Evolutionary conservation across 2,329 filamentous ascomycete species (phyloP).

Genomic region (Aspergillus spinulosporus): DNA sequence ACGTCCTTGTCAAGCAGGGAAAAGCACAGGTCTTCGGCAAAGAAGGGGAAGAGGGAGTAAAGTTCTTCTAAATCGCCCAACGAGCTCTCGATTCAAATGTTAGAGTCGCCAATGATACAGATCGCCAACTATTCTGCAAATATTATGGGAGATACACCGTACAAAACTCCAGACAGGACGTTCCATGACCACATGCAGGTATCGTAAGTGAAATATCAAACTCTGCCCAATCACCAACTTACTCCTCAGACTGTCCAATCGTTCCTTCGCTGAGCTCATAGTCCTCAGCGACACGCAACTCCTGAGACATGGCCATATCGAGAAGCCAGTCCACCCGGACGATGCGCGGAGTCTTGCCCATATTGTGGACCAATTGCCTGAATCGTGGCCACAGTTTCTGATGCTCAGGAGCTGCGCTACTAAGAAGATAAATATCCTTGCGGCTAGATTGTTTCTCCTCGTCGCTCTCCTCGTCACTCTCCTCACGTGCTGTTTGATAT

Average conservation of each 20-base stretch:
- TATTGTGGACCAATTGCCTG: slow-evolving; percentile 71
- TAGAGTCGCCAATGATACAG: neutral
- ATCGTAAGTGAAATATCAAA: slow-evolving; percentile 11
- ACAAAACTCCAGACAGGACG: slow-evolving; percentile 13
- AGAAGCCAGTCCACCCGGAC: slow-evolving; percentile 88
- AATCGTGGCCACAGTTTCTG: slow-evolving; percentile 77
- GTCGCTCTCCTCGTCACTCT: slow-evolving; percentile 38
- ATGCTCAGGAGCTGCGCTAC: slow-evolving; percentile 66
- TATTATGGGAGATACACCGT: slow-evolving; percentile 17
- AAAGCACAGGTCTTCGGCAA: slow-evolving; percentile 92
- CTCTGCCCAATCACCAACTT: slow-evolving; percentile 1
- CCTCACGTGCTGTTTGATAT: slow-evolving; percentile 60
- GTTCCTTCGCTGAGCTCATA: slow-evolving; percentile 52
- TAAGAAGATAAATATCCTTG: slow-evolving; percentile 81
- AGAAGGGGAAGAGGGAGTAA: slow-evolving; percentile 86
- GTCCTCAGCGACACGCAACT: slow-evolving; percentile 66
- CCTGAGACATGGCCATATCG: slow-evolving; percentile 84
- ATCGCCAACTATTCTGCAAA: slow-evolving; percentile 13
- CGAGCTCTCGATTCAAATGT: neutral
- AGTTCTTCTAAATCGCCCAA: slow-evolving; percentile 73
- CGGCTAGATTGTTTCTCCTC: slow-evolving; percentile 22
- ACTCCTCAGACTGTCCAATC: slow-evolving; percentile 26
- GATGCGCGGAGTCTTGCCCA: slow-evolving; percentile 77
- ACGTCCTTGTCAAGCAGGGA: slow-evolving; percentile 80
- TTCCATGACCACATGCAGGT: neutral